phyloP scores from a whole-genome alignment of 164 flowering plant species.

The Vitis rotundifolia region DNA sequence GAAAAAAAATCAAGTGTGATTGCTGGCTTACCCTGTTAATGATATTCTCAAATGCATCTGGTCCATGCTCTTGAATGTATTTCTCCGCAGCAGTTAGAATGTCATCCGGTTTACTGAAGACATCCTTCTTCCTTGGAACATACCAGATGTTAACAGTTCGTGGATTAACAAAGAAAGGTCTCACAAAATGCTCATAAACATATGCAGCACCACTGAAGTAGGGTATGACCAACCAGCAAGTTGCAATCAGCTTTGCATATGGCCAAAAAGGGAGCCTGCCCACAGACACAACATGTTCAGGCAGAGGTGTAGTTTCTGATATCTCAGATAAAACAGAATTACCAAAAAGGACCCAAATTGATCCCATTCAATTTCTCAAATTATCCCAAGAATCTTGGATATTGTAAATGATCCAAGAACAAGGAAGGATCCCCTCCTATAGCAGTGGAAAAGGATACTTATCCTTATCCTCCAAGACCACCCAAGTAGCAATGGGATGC shows the following conservation, averaged over 20 bases:
- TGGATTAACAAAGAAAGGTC: slow-evolving; percentile 41
- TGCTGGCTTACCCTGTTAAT: slow-evolving; percentile 46
- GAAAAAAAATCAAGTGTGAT: neutral
- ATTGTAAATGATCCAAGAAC: too few relatives aligned
- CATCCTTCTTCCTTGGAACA: slow-evolving; percentile 48
- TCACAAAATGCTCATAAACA: slow-evolving; percentile 51
- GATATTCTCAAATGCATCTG: slow-evolving; percentile 48
- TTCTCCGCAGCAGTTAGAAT: slow-evolving; percentile 63
- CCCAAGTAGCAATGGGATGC: too few relatives aligned
- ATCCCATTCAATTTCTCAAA: too few relatives aligned
- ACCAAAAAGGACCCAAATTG: neutral
- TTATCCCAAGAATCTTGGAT: too few relatives aligned
- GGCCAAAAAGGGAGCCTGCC: slow-evolving; percentile 69
- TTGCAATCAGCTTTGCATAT: slow-evolving; percentile 41
- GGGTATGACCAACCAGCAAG: slow-evolving; percentile 59
- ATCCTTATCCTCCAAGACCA: too few relatives aligned
- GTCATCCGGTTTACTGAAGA: slow-evolving; percentile 50
- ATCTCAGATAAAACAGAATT: neutral
- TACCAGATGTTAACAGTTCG: slow-evolving; percentile 54
- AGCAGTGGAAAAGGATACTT: too few relatives aligned
- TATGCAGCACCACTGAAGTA: slow-evolving; percentile 63
- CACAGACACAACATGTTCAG: neutral
- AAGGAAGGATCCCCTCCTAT: too few relatives aligned
- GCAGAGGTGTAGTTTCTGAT: neutral
- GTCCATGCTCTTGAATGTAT: slow-evolving; percentile 63